Evolutionary conservation across 2,329 filamentous ascomycete species (phyloP).

Genomic region (Neonectria neomacrospora): DNA sequence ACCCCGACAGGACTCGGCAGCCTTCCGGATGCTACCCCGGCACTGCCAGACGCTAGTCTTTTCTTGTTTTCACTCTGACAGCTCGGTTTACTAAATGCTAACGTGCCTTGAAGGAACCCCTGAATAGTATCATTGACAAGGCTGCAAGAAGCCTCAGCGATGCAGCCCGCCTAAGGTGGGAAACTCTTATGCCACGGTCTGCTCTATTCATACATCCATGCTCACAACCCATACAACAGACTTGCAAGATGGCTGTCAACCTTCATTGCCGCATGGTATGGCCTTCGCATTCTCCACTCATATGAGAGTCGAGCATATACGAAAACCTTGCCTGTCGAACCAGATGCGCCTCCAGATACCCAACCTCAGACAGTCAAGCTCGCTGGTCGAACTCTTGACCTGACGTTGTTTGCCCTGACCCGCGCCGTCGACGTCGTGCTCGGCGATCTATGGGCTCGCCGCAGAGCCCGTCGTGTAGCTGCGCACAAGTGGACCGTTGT

Average conservation of each 20-base stretch:
- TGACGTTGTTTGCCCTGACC: constrained; percentile 81
- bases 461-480: constrained; percentile 57
- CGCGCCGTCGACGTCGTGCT: constrained; percentile 78
- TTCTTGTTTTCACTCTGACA: constrained; percentile 8
- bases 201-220: neutral
- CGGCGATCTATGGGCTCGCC: constrained; percentile 71
- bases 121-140: constrained; percentile 45
- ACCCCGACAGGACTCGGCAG: neutral
- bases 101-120: constrained; percentile 42
- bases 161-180: constrained; percentile 45
- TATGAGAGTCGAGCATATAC: constrained; percentile 59
- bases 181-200: constrained; percentile 4
- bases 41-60: neutral
- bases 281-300: constrained; percentile 67
- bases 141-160: constrained; percentile 38
- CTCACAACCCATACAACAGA: constrained; percentile 49
- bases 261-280: constrained; percentile 68
- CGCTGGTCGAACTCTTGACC: constrained; percentile 81
- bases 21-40: constrained; percentile 2
- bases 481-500: constrained; percentile 60
- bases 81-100: constrained; percentile 21
- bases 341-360: constrained; percentile 41
- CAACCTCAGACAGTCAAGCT: constrained; percentile 44
- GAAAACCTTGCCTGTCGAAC: constrained; percentile 50
- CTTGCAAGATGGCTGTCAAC: constrained; percentile 67